Evolutionary conservation across 345 rosid genomes (phyloP).

Genomic region (Nephelium lappaceum): DNA sequence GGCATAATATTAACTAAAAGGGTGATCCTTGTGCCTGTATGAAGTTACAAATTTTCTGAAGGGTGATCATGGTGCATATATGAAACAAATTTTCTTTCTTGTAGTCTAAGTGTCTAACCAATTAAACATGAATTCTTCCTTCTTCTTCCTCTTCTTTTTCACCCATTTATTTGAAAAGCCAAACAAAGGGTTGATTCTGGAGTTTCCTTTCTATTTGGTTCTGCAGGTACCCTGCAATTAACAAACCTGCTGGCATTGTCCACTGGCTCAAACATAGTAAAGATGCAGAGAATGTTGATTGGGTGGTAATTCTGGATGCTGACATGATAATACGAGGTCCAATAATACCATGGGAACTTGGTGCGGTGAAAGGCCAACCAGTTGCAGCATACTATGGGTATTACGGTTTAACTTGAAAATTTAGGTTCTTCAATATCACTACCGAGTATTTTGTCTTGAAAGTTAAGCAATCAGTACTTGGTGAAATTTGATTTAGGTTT

Average conservation of each 20-base stretch:
- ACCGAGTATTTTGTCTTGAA: neutral
- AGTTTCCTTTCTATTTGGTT: slow-evolving; percentile 9
- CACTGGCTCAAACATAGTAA: slow-evolving; percentile 94
- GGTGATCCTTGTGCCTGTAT: neutral
- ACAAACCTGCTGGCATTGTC: slow-evolving; percentile 92
- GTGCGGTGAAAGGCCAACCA: slow-evolving; percentile 85
- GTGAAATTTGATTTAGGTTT: neutral
- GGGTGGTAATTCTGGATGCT: slow-evolving; percentile 98
- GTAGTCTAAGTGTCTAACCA: neutral
- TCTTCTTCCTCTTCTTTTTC: neutral
- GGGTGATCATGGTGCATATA: no score
- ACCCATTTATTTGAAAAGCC: slow-evolving; percentile 1
- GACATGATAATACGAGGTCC: slow-evolving; percentile 97
- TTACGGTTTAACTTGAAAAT: slow-evolving; percentile 1
- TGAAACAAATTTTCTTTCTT: no score
- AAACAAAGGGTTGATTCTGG: slow-evolving; percentile 1
- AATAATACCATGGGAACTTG: slow-evolving; percentile 93
- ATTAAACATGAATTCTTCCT: neutral
- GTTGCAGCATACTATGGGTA: slow-evolving; percentile 96
- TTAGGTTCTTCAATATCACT: slow-evolving; percentile 1
- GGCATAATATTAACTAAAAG: neutral
- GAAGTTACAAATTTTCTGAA: neutral
- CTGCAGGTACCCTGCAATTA: slow-evolving; percentile 94
- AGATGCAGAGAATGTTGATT: slow-evolving; percentile 85
- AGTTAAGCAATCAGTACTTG: neutral